Base-by-base conservation (phyloP, 352 stramenopile species). In the Globisporangium orthogonon region DNA sequence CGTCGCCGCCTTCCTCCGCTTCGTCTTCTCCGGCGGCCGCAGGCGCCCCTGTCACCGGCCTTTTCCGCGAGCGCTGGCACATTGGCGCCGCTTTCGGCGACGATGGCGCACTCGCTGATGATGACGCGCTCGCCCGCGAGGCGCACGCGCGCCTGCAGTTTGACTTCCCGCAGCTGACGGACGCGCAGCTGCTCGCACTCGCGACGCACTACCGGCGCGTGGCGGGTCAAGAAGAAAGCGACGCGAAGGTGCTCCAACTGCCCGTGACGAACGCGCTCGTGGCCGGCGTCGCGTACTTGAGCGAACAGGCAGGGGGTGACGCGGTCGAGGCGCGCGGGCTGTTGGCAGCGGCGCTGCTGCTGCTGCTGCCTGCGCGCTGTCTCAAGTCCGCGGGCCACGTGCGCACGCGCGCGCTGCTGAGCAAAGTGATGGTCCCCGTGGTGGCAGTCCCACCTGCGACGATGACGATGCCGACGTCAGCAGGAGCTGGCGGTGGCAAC, bases 71-170 rank as follows among this genome's bases (percentile, higher is more conserved):
- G n/a, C 44, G 33, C 43, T 52, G 46, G 43, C n/a, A 10, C 33
- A 1, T 58, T 15, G 7, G 7, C 31, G 31, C 4, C 18, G 13
- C 33, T 4, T 33, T 37, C 33, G 31, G 28, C 43, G 46, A 33
- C 54, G 54, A 4, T 52, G 10, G 7, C 31, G 23, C 23, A 23
- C 30, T 30, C 54, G 52, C 23, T 28, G 40, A 13, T 17, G 52
- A 37, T 28, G 40, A 13, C 29, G 14, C 15, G 30, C 10, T 50
- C 23, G 48, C 63, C 43, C 61, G 6, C 50, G 52, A 67, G 18
- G 77, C 74, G 29, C 76, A 87, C 58, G 64, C 65, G 39, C 58
- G 68, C 53, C 62, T 87, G 44, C 77, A 87, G 62, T 86, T 75
- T 44, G 77, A 87, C 58, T 87, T 74, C 53, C 77, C 77, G 0